Evolutionary conservation across 139 green algal genomes (phyloP).

Genomic region (Asterochloris erici): DNA sequence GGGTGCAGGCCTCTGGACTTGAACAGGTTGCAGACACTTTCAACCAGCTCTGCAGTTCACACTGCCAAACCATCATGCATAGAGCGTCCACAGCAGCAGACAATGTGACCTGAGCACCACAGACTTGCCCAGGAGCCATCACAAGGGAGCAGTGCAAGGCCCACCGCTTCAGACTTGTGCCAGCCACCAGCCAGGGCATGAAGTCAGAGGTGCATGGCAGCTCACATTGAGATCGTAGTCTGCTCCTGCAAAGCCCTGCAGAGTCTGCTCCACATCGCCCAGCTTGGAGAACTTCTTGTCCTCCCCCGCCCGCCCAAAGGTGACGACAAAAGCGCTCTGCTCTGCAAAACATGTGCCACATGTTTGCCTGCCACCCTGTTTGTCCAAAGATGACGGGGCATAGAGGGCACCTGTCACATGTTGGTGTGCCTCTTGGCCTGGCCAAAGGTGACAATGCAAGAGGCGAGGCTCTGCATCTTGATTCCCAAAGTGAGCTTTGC

Average conservation of each 20-base stretch:
- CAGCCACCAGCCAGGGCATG: no score
- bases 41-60: not conserved
- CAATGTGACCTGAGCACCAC: no score
- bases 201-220: no score
- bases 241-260: conserved; percentile 76
- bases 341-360: conserved; percentile 29
- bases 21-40: no score
- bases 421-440: no score
- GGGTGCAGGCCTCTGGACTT: no score
- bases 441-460: not conserved
- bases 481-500: not conserved
- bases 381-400: not conserved
- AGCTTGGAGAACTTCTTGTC: conserved; percentile 80
- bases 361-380: not conserved
- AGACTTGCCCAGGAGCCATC: no score
- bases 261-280: conserved; percentile 72
- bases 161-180: not conserved
- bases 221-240: conserved; percentile 79
- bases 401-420: not conserved
- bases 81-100: no score
- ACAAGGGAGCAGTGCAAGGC: not conserved
- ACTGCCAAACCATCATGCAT: no score
- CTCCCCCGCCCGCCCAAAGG: conserved; percentile 74
- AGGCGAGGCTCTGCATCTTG: not conserved
- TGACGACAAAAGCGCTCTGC: conserved; percentile 71